Evolutionary conservation across 192 early-diverging fungal species (phyloP).

Genomic region (Podila horticola): DNA sequence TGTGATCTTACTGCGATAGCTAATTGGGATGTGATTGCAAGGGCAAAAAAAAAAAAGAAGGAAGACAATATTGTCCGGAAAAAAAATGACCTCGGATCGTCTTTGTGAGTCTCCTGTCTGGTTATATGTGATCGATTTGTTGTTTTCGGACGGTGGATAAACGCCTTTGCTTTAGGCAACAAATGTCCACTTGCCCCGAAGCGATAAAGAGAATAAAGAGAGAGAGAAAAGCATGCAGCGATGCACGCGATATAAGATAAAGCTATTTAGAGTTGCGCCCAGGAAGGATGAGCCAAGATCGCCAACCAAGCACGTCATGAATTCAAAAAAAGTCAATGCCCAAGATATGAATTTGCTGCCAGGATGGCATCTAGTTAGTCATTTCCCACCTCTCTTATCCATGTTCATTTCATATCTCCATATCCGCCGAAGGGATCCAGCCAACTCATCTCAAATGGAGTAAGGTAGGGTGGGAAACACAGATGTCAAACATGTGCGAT

Average conservation of each 20-base stretch:
- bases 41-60: no score
- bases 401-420: not conserved
- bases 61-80: no score
- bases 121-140: not conserved
- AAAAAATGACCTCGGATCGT: not conserved
- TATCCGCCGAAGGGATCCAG: not conserved
- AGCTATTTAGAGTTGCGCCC: not conserved
- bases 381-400: no score
- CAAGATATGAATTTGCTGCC: no score
- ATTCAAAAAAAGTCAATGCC: not conserved
- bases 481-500: no score
- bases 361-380: no score
- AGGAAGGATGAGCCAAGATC: not conserved
- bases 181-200: not conserved
- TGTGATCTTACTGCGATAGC: no score
- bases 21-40: no score
- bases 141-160: not conserved
- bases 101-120: not conserved
- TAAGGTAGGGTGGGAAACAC: no score
- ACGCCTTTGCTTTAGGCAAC: not conserved
- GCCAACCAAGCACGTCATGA: conserved; percentile 1
- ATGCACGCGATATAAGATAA: not conserved
- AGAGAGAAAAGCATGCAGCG: no score
- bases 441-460: no score
- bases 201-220: no score